Percentiles rank a stretch among this genome's conserved stretches.
Evolutionary conservation across 140 eudicot genomes (phyloP).

Genomic region (Cichorium intybus): DNA sequence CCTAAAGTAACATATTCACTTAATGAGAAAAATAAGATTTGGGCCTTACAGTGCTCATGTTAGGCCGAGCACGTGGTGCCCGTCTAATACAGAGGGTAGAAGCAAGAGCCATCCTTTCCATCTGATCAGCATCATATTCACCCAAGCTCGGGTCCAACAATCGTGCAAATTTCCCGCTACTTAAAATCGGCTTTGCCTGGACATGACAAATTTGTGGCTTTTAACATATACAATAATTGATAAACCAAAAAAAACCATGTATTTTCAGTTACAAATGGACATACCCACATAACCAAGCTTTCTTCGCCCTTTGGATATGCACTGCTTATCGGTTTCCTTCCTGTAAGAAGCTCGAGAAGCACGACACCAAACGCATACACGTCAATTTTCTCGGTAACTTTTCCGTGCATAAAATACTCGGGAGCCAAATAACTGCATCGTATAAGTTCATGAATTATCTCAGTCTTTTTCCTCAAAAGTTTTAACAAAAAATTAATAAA

Average conservation of each 20-base stretch:
- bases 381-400: conserved; percentile 81
- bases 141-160: conserved; percentile 65
- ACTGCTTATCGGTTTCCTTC: conserved; percentile 82
- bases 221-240: not conserved
- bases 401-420: conserved; percentile 92
- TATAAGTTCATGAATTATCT: conserved; percentile 9
- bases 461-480: not conserved
- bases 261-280: conserved; percentile 16
- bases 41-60: conserved; percentile 60
- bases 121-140: conserved; percentile 51
- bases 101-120: conserved; percentile 86
- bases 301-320: conserved; percentile 83
- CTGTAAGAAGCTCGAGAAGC: conserved; percentile 91
- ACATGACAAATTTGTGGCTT: not conserved
- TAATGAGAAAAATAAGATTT: no score
- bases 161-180: conserved; percentile 52
- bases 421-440: conserved; percentile 85
- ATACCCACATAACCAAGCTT: conserved; percentile 95
- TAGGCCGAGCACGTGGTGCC: conserved; percentile 73
- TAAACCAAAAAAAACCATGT: not conserved
- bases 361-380: conserved; percentile 90
- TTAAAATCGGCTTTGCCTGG: conserved; percentile 77
- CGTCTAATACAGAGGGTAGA: conserved; percentile 83
- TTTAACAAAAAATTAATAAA: not conserved
- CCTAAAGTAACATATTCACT: no score